Evolutionary conservation across 2,329 filamentous ascomycete genomes (phyloP), one percentile per base, ranked within the genome.

Genomic region (Huntiella bhutanensis): DNA sequence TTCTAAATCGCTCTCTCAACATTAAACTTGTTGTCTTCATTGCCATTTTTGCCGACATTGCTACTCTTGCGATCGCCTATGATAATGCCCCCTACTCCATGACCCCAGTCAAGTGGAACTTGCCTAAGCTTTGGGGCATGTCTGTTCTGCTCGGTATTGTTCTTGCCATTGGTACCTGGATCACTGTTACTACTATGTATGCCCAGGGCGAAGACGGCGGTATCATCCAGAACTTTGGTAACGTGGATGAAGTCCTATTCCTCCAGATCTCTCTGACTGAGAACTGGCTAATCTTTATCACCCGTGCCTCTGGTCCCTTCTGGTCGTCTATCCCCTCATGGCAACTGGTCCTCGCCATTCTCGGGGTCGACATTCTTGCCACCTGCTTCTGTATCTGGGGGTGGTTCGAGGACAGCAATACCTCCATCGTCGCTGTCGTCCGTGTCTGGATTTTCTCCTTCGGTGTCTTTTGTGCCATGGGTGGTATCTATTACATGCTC

Each of bases 231-330:
- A 88, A 91, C 67, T 82, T 80, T 56, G 85, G 85, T 72, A 73
- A 79, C 59, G 67, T 82, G 47, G 83, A 93, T 55, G 76, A 78
- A 55, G 77, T 93, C 49, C 65, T 94, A 57, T 93, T 93, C 74
- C 77, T 94, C 34, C 76, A 93, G 66, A 83, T 93, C 62, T 84
- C 82, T 8, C 74, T 93, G 46, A 87, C 85, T 50, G 83, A 93
- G 71, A 94, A 92, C 68, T 93, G 86, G 85, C 74, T 93, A 45
- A 94, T 94, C 64, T 92, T 94, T 70, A 88, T 93, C 66, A 93
- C 85, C 53, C 84, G 86, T 71, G 81, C 84, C 65, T 87, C 87
- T 64, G 84, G 85, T 57, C 83, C 84, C 46, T 88, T 92, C 73
- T 92, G 84, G 84, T 86, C 82, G 2, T 87, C 82, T 17, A 74